Base-by-base conservation (phyloP, 225 moss, liverwort and hornwort genomes). In the Physcomitrium patens region DNA sequence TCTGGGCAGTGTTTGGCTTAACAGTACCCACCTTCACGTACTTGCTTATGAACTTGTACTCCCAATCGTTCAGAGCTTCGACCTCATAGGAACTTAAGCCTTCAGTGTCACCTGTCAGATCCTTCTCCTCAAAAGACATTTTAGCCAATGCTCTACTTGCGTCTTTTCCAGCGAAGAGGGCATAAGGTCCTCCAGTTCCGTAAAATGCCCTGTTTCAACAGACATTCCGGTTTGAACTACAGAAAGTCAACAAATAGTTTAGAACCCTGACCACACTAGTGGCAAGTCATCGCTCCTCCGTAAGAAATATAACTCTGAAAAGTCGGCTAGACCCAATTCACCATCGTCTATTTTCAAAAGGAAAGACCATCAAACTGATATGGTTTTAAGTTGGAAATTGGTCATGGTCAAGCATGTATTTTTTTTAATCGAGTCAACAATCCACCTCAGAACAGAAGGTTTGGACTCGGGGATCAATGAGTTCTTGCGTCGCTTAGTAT, bases 41-140 rank as follows among this genome's bases (percentile, higher is more conserved):
- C 85, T 96, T 96, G 91, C 85, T 83, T 73, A 72, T 83, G 71
- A 96, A 93, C 82, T 90, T 96, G 70, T 61, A 91, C 81, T 93
- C 95, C 95, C 95, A 96, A 44, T 93, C 91, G 13, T 86, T 86
- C 67, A 96, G 75, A 16, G 93, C 88, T 73, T 91, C 90, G 1
- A 78, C 12, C 75, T 96, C 95, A 20, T 87, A 89, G 0, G 88
- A 24, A 45, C 85, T 84, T 20, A 93, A 80, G 2, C 89, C 93
- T 42, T 90, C 85, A 2, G 68, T 45, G 13, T 93, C 84, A 0
- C 93, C 93, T 9, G 88, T 93, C 49, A 96, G 77, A 63, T 96
- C 95, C 57, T 81, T 78, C 42, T 89, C 81, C 74, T 89, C 89
- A 17, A 89, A 89, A 3, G 89, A 86, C 86, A 87, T 86, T 15